phyloP scores from a whole-genome alignment of 2,329 filamentous ascomycete genomes.

The Ascochyta koolunga region DNA sequence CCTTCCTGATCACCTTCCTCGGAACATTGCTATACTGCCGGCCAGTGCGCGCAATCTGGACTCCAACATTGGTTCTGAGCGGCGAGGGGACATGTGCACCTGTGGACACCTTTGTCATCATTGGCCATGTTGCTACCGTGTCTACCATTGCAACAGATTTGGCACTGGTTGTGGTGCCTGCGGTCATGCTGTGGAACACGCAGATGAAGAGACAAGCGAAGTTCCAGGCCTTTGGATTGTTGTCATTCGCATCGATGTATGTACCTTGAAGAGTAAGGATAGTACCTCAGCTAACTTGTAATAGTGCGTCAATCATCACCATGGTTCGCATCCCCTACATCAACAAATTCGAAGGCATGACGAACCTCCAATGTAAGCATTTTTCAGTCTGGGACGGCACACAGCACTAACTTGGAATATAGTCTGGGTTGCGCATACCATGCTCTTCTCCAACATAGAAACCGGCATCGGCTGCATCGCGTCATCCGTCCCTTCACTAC shows the following conservation, averaged over 20 bases:
- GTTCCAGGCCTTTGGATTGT: slow-evolving; percentile 28
- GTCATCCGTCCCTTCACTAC: slow-evolving; percentile 25
- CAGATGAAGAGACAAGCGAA: slow-evolving; percentile 31
- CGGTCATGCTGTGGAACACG: slow-evolving; percentile 31
- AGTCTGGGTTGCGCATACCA: slow-evolving; percentile 32
- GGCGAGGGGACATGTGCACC: slow-evolving; percentile 23
- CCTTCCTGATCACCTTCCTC: slow-evolving; percentile 30
- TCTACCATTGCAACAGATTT: slow-evolving; percentile 30
- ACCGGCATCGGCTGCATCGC: slow-evolving; percentile 32
- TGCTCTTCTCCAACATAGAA: slow-evolving; percentile 34
- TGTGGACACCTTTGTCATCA: slow-evolving; percentile 27
- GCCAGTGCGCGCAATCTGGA: slow-evolving; percentile 24
- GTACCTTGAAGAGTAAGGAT: not conserved
- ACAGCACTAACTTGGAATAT: not conserved
- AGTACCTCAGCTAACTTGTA: not conserved
- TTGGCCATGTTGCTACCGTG: slow-evolving; percentile 27
- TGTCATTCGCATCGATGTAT: slow-evolving; percentile 30
- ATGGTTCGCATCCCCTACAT: slow-evolving; percentile 29
- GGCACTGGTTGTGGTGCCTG: slow-evolving; percentile 27
- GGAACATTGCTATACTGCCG: slow-evolving; percentile 28
- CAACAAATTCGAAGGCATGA: slow-evolving; percentile 25
- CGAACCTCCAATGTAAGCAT: slow-evolving; percentile 24
- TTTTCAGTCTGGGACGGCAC: not conserved
- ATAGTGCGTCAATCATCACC: slow-evolving; percentile 16
- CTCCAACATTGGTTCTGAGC: slow-evolving; percentile 16